Evolutionary conservation across 495 filamentous ascomycete species (phyloP).

Genomic region (Daldinia vernicosa): DNA sequence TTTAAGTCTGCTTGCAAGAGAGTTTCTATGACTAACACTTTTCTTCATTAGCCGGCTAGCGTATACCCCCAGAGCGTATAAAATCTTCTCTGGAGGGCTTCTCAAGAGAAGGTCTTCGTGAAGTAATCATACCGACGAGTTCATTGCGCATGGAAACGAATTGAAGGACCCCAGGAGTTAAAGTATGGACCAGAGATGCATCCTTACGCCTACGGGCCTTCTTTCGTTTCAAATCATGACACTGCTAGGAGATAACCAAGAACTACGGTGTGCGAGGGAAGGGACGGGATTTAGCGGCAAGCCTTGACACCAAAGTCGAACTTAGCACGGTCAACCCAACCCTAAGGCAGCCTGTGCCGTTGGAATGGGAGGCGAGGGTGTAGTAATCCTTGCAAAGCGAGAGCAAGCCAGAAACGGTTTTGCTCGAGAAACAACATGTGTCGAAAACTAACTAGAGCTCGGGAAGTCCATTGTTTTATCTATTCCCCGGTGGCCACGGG

Average conservation of each 20-base stretch:
- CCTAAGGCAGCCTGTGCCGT: constrained; percentile 26
- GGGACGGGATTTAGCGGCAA: constrained; percentile 33
- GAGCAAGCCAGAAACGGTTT: constrained; percentile 38
- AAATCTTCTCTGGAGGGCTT: constrained; percentile 12
- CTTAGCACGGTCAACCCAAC: constrained; percentile 34
- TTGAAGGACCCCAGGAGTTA: constrained; percentile 18
- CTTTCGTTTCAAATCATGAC: constrained; percentile 26
- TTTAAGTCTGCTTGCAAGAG: neutral
- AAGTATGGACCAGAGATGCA: constrained; percentile 30
- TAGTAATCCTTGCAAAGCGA: constrained; percentile 40
- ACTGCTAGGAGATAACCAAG: constrained; percentile 17
- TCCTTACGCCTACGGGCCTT: constrained; percentile 32
- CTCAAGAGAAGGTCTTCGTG: constrained; percentile 11
- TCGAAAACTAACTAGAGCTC: constrained; percentile 19
- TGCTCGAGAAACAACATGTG: constrained; percentile 16
- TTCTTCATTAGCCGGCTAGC: constrained; percentile 50
- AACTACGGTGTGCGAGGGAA: constrained; percentile 19
- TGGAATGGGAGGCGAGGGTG: constrained; percentile 36
- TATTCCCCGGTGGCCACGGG: neutral
- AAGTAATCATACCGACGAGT: constrained; percentile 22
- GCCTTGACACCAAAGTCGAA: constrained; percentile 26
- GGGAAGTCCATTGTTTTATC: constrained; percentile 17
- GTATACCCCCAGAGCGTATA: constrained; percentile 64
- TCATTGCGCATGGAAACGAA: constrained; percentile 35
- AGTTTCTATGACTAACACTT: constrained; percentile 29